Conservation (phyloP, 768 basidiomycete genomes). For the Tylopilus plumbeoviolaceoides region DNA sequence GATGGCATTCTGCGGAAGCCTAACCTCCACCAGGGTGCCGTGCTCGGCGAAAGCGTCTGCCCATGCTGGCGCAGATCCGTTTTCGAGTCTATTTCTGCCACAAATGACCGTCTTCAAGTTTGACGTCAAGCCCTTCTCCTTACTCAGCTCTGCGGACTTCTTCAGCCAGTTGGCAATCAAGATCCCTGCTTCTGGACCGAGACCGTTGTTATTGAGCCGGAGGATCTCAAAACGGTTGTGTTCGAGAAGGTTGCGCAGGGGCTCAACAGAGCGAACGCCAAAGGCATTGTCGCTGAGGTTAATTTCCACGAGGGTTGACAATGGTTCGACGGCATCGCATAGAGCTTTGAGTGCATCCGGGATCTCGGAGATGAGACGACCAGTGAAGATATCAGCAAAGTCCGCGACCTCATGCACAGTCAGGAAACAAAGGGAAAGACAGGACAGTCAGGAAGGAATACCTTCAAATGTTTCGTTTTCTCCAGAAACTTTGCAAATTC, state of each 20-base stretch:
- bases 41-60: constrained; percentile 87
- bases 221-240: constrained; percentile 77
- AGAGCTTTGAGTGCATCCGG: constrained; percentile 84
- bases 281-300: constrained; percentile 96
- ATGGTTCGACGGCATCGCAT: constrained; percentile 80
- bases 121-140: constrained; percentile 63
- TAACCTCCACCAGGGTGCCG: constrained; percentile 74
- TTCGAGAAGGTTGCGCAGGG: constrained; percentile 86
- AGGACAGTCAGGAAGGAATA: constrained; percentile 23
- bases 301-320: constrained; percentile 78
- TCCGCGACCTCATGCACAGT: constrained; percentile 71
- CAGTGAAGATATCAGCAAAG: constrained; percentile 97
- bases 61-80: constrained; percentile 80
- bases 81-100: constrained; percentile 93
- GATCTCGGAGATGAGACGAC: constrained; percentile 93
- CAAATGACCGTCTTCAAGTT: constrained; percentile 80
- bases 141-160: constrained; percentile 66
- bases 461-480: constrained; percentile 66
- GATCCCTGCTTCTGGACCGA: constrained; percentile 84
- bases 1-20: constrained; percentile 98
- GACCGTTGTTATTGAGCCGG: constrained; percentile 93
- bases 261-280: constrained; percentile 90
- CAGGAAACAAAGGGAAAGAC: neutral
- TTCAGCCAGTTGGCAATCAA: constrained; percentile 82
- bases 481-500: constrained; percentile 78